Conservation (phyloP, 495 filamentous ascomycete species). For the Penicillium pancosmium region DNA sequence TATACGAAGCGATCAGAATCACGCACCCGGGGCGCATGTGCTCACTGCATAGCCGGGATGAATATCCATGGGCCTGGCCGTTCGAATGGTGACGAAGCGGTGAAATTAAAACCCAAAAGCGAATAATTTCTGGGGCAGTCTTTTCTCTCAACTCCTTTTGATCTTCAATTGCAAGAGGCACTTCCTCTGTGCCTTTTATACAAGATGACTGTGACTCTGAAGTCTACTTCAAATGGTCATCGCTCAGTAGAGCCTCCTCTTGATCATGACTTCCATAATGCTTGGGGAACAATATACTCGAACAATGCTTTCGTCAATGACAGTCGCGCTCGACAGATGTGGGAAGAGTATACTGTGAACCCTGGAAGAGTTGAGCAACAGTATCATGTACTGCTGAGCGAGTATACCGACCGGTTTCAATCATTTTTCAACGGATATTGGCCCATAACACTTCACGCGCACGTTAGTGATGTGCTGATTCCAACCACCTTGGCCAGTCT, state of each 20-base stretch:
- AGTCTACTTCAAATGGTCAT: neutral
- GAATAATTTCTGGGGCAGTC: no score
- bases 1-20: no score
- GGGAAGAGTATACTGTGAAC: conserved; percentile 2
- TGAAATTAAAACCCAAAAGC: no score
- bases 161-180: no score
- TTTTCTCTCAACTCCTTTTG: no score
- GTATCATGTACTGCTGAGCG: conserved; percentile 9
- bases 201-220: neutral
- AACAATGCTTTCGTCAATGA: conserved; percentile 6
- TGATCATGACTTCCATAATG: conserved; percentile 13
- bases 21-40: no score
- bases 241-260: neutral
- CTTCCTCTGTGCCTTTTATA: neutral
- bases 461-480: conserved; percentile 11
- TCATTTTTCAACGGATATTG: conserved; percentile 11
- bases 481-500: conserved; percentile 9
- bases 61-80: no score
- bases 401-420: conserved; percentile 8
- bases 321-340: conserved; percentile 2
- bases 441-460: conserved; percentile 9
- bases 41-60: no score
- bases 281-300: conserved; percentile 10
- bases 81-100: no score
- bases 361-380: conserved; percentile 8